Evolutionary conservation across 352 stramenopile genomes (phyloP), one percentile per base, ranked within the genome.

Genomic region (Phytophthora brassicae): DNA sequence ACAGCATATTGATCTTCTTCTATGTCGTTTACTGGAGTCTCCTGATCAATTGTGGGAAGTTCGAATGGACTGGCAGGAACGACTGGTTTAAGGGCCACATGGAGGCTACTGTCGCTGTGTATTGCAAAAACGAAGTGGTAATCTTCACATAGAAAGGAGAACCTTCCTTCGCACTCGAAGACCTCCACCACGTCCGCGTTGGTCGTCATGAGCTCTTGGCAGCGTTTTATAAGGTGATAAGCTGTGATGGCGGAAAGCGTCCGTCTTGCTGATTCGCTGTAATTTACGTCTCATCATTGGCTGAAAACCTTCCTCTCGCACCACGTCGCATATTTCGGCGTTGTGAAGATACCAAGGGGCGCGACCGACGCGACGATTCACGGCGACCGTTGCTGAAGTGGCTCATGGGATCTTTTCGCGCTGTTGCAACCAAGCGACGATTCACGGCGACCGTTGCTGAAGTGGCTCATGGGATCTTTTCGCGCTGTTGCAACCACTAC

Each of bases 131-230:
- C 63, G 54, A 84, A 82, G 46, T 17, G 61, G 35, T 75, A 70
- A 0, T 19, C 24, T 42, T 43, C 53, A 6, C 53, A 58, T 19
- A 79, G 22, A 38, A 77, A 76, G 16, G 67, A 71, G 33, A 82
- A 74, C 42, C 17, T 54, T 12, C 75, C 75, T 31, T 79, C 60
- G 41, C 68, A 79, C 53, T 70, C 63, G 53, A 82, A 81, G 16
- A 84, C 49, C 48, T 79, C 68, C 22, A 56, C 44, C 1, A 56
- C 36, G 28, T 66, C 55, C 7, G 42, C 26, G 11, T 17, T 46
- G 19, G 12, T 24, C 4, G 48, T 28, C 56, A 70, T 68, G n/a
- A n/a, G 12, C 9, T 60, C 6, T 17, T 57, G 50, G 56, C 26
- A 31, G 29, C 23, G n/a, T n/a, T n/a, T n/a, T n/a, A n/a, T n/a